These are phyloP conservation scores for Kregervanrija delftensis DNA, from an alignment of 805 yeast genomes.

Conservation along the genomic window DNA sequence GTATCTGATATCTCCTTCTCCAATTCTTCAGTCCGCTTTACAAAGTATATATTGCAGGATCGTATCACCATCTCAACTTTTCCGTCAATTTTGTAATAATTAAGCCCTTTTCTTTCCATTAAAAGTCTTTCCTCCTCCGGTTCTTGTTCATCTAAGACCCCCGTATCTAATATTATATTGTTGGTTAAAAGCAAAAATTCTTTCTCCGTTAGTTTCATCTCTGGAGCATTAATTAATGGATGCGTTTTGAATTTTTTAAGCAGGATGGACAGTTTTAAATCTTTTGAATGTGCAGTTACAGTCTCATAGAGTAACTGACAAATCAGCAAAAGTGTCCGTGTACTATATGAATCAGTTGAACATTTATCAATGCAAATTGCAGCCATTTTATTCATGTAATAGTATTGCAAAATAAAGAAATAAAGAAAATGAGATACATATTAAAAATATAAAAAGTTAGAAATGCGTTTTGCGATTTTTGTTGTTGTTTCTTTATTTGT, in stretches of 20 bases:
- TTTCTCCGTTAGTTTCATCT: conserved; percentile 10
- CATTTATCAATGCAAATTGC: conserved; percentile 8
- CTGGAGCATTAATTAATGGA: conserved; percentile 17
- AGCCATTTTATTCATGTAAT: background rate
- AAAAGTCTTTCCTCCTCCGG: conserved; percentile 6
- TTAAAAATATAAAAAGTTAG: no score
- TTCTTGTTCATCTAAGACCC: no score
- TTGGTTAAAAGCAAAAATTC: conserved; percentile 15
- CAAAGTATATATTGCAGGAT: conserved; percentile 11
- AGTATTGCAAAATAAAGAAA: no score
- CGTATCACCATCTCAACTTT: conserved; percentile 17
- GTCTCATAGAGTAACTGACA: conserved; percentile 24
- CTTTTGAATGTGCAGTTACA: conserved; percentile 10
- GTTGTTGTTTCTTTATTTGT: no score
- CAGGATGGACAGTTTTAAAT: conserved; percentile 11
- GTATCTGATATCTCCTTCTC: conserved; percentile 11
- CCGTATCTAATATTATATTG: conserved; percentile 11
- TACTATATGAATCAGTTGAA: conserved; percentile 18
- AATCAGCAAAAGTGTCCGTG: conserved; percentile 24
- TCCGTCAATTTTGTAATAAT: conserved; percentile 2
- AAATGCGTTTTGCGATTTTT: no score
- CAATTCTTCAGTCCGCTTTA: conserved; percentile 17
- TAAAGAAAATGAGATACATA: no score
- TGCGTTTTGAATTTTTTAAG: conserved; percentile 15
- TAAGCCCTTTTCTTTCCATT: conserved; percentile 4